Base-by-base conservation (phyloP, 2,329 filamentous ascomycete species). In the Colletotrichum sansevieriae region DNA sequence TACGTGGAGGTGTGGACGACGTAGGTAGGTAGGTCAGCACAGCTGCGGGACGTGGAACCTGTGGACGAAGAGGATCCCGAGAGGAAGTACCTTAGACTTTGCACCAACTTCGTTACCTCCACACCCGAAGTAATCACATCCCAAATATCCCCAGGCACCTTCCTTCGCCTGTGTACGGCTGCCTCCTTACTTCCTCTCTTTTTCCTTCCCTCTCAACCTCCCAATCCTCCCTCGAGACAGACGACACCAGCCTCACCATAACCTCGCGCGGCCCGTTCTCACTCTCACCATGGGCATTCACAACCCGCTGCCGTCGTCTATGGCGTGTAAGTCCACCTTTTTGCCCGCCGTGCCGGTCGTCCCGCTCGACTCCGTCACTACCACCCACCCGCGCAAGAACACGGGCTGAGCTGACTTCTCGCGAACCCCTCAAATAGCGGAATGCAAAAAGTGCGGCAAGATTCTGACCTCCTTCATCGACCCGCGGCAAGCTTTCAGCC, bases 371-470 rank as follows among this genome's bases (percentile, higher is more conserved):
- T 39, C 71, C 29, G 29, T 66, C 58, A 49, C 47, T 56, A 59
- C 25, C 11, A 65, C 37, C 22, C 41, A 51, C n/a, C 52, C 20
- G 18, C 47, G 46, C 43, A 18, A 41, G 22, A 47, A 47, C 33
- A 20, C 22, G 20, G 57, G 37, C 67, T 71, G 49, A 71, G 37
- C 62, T 65, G 4, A 13, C 18, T n/a, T 58, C 13, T 68, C 51
- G 13, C 20, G 44, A 39, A 29, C 29, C 29, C 29, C 29, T 29
- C 29, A 8, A 7, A 74, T 81, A 98, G 95, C 94, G 84, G 96
- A 99, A 84, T 98, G 96, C 84, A 96, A 92, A 81, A 99, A 99
- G 83, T 96, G 94, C 78, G 92, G 92, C 78, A 97, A 97, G 85
- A 98, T 98, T 76, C 88, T 99, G 74, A 89, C 92, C 52, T 97